Conservation (phyloP, 2,329 filamentous ascomycete genomes). For the Trichothecium roseum region DNA sequence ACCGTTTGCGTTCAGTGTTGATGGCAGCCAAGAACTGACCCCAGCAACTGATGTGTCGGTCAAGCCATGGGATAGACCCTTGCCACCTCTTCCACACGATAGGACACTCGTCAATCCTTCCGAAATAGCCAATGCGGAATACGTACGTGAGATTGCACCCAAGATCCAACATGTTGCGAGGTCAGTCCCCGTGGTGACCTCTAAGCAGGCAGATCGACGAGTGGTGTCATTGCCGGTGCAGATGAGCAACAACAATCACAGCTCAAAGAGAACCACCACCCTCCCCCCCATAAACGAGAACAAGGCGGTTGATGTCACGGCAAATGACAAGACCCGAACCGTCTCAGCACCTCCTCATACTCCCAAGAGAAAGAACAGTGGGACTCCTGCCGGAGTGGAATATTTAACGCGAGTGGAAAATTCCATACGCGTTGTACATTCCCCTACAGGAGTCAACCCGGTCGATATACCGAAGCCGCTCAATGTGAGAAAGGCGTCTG, state of each 20-base stretch:
- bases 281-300: slow-evolving; percentile 41
- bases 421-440: slow-evolving; percentile 46
- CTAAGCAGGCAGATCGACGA: slow-evolving; percentile 30
- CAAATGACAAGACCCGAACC: slow-evolving; percentile 28
- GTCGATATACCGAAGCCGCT: slow-evolving; percentile 25
- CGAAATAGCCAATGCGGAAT: too few relatives aligned
- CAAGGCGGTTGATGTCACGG: slow-evolving; percentile 9
- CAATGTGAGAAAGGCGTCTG: slow-evolving; percentile 29
- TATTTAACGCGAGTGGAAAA: slow-evolving; percentile 36
- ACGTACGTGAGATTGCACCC: too few relatives aligned
- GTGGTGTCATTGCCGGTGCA: slow-evolving; percentile 41
- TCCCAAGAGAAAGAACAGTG: slow-evolving; percentile 16
- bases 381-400: slow-evolving; percentile 27
- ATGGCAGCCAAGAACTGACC: slow-evolving; percentile 16
- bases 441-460: slow-evolving; percentile 26
- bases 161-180: slow-evolving; percentile 11
- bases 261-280: slow-evolving; percentile 23
- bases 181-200: slow-evolving; percentile 18
- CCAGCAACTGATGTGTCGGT: slow-evolving; percentile 16
- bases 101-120: slow-evolving; percentile 3
- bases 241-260: slow-evolving; percentile 25
- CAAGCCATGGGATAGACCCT: slow-evolving; percentile 36
- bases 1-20: slow-evolving; percentile 31
- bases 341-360: slow-evolving; percentile 35
- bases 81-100: slow-evolving; percentile 35